These are phyloP conservation scores for Ceratocystis lukuohia DNA, from an alignment of 2,329 filamentous ascomycete species.

Conservation along the genomic window DNA sequence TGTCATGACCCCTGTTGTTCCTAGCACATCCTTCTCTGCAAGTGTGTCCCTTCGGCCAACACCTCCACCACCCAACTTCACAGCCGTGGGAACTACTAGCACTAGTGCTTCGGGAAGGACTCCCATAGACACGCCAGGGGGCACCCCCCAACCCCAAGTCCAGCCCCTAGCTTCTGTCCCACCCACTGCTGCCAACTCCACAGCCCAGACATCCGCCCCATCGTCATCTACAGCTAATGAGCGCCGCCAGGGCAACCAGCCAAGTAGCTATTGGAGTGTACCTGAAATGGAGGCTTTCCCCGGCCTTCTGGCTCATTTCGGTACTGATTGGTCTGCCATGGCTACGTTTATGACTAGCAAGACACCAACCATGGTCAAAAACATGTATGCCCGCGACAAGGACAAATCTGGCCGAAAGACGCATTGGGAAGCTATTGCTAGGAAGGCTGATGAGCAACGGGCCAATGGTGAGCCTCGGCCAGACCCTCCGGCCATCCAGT, in stretches of 20 bases:
- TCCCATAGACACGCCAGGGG: background rate
- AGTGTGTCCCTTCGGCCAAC: conserved; percentile 8
- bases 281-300: conserved; percentile 68
- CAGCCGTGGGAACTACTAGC: background rate
- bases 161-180: conserved; percentile 20
- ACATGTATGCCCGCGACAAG: conserved; percentile 52
- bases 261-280: conserved; percentile 79
- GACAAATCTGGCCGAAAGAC: conserved; percentile 41
- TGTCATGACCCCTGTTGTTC: background rate
- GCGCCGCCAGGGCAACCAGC: conserved; percentile 41
- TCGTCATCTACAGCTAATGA: conserved; percentile 38
- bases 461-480: conserved; percentile 45
- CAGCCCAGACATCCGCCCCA: conserved; percentile 26
- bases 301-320: conserved; percentile 57
- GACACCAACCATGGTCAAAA: conserved; percentile 74
- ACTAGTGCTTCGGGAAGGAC: background rate
- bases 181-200: conserved; percentile 27
- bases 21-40: background rate
- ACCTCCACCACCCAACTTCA: conserved; percentile 13
- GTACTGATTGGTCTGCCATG: conserved; percentile 65
- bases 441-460: conserved; percentile 45
- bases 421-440: conserved; percentile 43
- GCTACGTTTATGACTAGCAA: conserved; percentile 70
- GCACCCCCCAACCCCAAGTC: background rate
- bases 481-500: conserved; percentile 40